Base-by-base conservation (phyloP, 2,329 filamentous ascomycete species). In the Pestalotiopsis sp. region DNA sequence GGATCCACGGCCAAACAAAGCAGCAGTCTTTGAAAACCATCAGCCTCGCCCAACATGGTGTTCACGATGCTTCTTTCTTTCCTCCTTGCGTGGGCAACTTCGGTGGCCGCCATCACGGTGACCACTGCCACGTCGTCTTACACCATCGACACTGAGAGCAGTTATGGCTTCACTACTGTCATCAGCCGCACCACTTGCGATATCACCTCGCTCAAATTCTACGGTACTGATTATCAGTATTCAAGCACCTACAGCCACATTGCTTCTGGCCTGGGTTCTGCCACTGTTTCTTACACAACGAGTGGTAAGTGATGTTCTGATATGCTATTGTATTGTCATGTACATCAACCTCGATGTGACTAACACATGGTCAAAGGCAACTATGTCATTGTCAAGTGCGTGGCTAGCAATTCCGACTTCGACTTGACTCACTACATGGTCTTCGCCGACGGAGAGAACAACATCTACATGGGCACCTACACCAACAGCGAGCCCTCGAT, bases 351-450 rank as follows among this genome's bases (percentile, higher is more conserved):
- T 17, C 17, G 17, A 4, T 66, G 58, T 27, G n/a, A 20, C 31
- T 59, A n/a, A 84, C 71, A 72, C 84, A 45, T 80, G 82, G 17
- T 68, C 81, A 82, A n/a, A 68, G 80, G 87, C 14, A 79, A 84
- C 58, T 85, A 86, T 72, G 82, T 86, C 57, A 87, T 87, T 71
- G 81, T 88, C 39, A 85, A 84, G n/a, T 87, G 86, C 71, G 81
- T 80, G 2, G 85, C 86, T 1, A 78, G 78, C 17, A 86, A 82
- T n/a, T 76, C 80, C 36, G 74, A 76, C 14, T 76, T 82, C 45
- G 76, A 77, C 57, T 77, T 88, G 68, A 88, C 83, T 0, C 86
- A 88, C 11, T 88, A 88, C 72, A 82, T 85, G 72, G 83, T 88
- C 13, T 83, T 86, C 12, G 82, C 80, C 59, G 82, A 83, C 69